phyloP scores from a whole-genome alignment of 441 rosid species.

The Bocquillonia castaneifolia region DNA sequence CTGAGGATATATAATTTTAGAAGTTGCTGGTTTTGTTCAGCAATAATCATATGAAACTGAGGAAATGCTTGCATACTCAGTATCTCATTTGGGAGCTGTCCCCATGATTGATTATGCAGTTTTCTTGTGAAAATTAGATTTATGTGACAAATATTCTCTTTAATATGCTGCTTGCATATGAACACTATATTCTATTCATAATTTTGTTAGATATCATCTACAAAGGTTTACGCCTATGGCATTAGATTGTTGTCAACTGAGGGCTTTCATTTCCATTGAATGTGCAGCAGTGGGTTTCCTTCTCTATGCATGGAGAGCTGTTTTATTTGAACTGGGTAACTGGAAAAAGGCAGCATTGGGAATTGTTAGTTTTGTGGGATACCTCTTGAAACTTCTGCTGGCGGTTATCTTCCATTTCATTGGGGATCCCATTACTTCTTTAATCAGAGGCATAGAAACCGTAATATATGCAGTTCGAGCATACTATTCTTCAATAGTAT shows the following conservation, averaged over 20 bases:
- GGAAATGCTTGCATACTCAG: background rate
- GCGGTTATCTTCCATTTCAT: constrained; percentile 65
- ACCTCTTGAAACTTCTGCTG: constrained; percentile 51
- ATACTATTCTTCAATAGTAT: constrained; percentile 61
- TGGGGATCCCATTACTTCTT: constrained; percentile 67
- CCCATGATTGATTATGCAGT: background rate
- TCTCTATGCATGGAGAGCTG: constrained; percentile 77
- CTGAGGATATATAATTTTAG: background rate
- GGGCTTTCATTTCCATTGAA: constrained; percentile 16
- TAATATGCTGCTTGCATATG: constrained; percentile 3
- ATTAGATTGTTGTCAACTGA: constrained; percentile 5
- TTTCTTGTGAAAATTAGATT: background rate
- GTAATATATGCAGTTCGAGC: constrained; percentile 43
- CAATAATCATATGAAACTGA: no score
- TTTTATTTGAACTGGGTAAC: constrained; percentile 67
- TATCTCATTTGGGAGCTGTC: background rate
- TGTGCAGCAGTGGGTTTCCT: constrained; percentile 66
- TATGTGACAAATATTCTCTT: background rate
- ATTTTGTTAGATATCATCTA: background rate
- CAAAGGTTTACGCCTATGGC: background rate
- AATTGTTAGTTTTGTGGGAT: constrained; percentile 42
- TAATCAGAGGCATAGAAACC: constrained; percentile 50
- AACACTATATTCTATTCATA: background rate
- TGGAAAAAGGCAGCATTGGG: constrained; percentile 50
- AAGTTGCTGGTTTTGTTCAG: background rate